Evolutionary conservation across 805 yeast species (phyloP).

Genomic region (Myxozyma mucilagina): DNA sequence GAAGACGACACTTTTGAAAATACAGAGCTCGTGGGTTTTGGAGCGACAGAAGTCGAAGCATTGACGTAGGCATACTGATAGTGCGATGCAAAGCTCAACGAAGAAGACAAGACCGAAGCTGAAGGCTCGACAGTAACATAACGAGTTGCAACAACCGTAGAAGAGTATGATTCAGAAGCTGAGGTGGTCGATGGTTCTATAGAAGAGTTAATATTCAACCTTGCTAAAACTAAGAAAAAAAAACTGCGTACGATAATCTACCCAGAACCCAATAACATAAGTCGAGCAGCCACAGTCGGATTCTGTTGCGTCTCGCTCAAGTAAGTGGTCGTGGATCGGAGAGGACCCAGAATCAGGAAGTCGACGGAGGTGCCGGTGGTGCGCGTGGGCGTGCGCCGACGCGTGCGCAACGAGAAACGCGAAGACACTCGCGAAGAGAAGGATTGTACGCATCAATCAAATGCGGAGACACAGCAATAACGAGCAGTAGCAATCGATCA

Average conservation of each 20-base stretch:
- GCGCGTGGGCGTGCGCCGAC: slow-evolving; percentile 7
- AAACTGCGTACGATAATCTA: slow-evolving; percentile 17
- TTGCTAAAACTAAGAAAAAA: neutral
- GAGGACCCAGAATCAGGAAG: neutral
- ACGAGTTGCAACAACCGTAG: slow-evolving; percentile 8
- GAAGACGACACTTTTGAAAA: too few relatives aligned
- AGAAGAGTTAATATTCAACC: neutral
- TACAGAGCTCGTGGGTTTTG: slow-evolving; percentile 8
- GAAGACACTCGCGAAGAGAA: neutral
- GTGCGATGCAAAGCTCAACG: neutral
- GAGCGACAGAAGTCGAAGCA: neutral
- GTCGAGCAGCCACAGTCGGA: slow-evolving; percentile 17
- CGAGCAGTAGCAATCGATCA: neutral
- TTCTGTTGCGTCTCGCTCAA: neutral
- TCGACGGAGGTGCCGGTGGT: slow-evolving; percentile 23
- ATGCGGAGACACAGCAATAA: neutral
- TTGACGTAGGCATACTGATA: slow-evolving; percentile 1
- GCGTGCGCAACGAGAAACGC: slow-evolving; percentile 2
- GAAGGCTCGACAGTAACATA: slow-evolving; percentile 19
- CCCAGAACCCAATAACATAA: slow-evolving; percentile 22
- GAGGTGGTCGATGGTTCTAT: slow-evolving; percentile 11
- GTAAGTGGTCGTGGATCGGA: neutral
- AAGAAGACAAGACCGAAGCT: neutral
- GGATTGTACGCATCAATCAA: neutral
- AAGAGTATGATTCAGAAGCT: slow-evolving; percentile 6